Percentiles rank a stretch among this genome's conserved stretches.
Evolutionary conservation across 148 eudicot genomes (phyloP).

Genomic region (Diospyros lotus): DNA sequence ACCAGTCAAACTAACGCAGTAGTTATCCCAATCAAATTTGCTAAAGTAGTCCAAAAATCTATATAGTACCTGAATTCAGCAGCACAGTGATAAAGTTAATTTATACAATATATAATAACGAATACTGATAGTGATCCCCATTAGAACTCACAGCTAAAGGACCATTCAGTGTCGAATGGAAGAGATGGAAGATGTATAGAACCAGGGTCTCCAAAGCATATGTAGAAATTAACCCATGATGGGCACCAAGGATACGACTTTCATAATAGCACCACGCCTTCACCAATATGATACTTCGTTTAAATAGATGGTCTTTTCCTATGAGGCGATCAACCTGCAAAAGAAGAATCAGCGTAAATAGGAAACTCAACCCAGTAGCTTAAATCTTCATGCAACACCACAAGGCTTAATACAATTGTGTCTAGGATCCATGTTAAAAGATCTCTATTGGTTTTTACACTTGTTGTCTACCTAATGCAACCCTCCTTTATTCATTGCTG

Average conservation of each 20-base stretch:
- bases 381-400: no score
- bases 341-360: not conserved
- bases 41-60: slow-evolving; percentile 92
- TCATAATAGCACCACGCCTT: slow-evolving; percentile 99
- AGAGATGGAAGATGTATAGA: slow-evolving; percentile 80
- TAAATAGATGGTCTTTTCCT: slow-evolving; percentile 83
- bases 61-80: slow-evolving; percentile 66
- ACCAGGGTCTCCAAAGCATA: slow-evolving; percentile 96
- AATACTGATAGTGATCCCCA: slow-evolving; percentile 7
- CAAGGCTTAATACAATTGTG: no score
- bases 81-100: slow-evolving; percentile 20
- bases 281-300: slow-evolving; percentile 83
- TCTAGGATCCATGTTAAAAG: no score
- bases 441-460: no score
- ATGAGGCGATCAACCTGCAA: slow-evolving; percentile 75
- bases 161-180: slow-evolving; percentile 67
- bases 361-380: no score
- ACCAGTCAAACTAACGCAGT: slow-evolving; percentile 69
- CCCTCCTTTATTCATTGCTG: no score
- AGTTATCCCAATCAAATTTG: slow-evolving; percentile 90
- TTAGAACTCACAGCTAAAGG: slow-evolving; percentile 82
- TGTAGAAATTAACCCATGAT: slow-evolving; percentile 91
- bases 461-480: no score
- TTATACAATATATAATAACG: slow-evolving; percentile 10
- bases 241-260: slow-evolving; percentile 96